These are phyloP conservation scores for Amphirosellinia nigrospora DNA, from an alignment of 495 filamentous ascomycete species.

Conservation along the genomic window DNA sequence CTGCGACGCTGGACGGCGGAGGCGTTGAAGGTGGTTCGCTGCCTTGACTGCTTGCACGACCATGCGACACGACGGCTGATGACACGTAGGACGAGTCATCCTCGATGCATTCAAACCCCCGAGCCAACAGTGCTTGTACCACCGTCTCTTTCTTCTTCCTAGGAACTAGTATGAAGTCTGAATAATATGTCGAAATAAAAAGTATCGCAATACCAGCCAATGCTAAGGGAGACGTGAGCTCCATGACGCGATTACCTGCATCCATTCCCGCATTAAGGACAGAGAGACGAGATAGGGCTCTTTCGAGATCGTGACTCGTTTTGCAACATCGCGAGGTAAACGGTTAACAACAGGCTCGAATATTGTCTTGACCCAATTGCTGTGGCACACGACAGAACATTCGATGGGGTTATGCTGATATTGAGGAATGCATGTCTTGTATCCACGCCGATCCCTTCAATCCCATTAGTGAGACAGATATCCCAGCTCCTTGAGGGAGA, in stretches of 20 bases:
- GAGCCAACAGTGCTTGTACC: constrained; percentile 73
- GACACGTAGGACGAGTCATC: constrained; percentile 76
- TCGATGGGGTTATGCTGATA: constrained; percentile 92
- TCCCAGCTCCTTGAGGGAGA: constrained; percentile 56
- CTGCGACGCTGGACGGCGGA: constrained; percentile 74
- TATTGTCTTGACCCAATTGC: constrained; percentile 69
- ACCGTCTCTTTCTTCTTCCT: constrained; percentile 72
- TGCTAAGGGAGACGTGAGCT: constrained; percentile 88
- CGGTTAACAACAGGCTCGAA: constrained; percentile 73
- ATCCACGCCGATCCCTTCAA: constrained; percentile 50
- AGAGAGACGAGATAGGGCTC: constrained; percentile 89
- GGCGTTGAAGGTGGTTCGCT: constrained; percentile 69
- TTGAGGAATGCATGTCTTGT: constrained; percentile 84
- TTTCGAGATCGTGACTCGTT: constrained; percentile 71
- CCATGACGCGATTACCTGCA: constrained; percentile 90
- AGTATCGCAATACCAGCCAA: constrained; percentile 95
- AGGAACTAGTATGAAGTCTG: constrained; percentile 94
- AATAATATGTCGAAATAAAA: constrained; percentile 98
- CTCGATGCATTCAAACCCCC: constrained; percentile 78
- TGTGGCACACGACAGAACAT: constrained; percentile 89
- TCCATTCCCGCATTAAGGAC: constrained; percentile 88
- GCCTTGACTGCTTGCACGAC: constrained; percentile 55
- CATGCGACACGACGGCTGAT: constrained; percentile 56
- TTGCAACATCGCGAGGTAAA: constrained; percentile 52
- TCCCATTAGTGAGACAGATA: constrained; percentile 36